Conservation (phyloP, 352 stramenopile species). For the Pythium vanterpoolii region DNA sequence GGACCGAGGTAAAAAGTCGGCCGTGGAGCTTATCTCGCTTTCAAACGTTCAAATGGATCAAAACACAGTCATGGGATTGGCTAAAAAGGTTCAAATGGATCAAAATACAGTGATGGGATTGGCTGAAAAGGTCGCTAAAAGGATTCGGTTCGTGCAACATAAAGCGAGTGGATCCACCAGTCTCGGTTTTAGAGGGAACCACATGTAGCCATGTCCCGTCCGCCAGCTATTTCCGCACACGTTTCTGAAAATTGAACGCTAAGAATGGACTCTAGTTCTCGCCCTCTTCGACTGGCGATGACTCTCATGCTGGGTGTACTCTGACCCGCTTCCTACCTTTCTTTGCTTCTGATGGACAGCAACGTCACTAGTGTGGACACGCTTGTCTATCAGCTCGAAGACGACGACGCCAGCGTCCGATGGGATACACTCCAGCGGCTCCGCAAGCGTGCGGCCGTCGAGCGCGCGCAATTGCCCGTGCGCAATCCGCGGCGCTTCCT, state of each 20-base stretch:
- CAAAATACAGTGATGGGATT: slow-evolving; percentile 5
- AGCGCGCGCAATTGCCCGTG: slow-evolving; percentile 61
- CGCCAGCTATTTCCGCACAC: neutral
- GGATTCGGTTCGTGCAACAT: neutral
- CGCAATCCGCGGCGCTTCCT: slow-evolving; percentile 71
- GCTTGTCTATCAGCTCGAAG: slow-evolving; percentile 77
- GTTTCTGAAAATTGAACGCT: neutral
- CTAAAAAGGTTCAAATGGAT: slow-evolving; percentile 1
- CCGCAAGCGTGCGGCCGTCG: slow-evolving; percentile 59
- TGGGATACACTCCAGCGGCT: slow-evolving; percentile 58
- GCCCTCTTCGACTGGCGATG: neutral
- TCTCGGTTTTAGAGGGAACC: neutral
- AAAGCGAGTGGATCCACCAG: neutral
- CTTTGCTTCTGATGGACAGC: slow-evolving; percentile 16
- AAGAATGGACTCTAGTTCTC: neutral
- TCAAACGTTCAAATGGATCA: slow-evolving; percentile 25
- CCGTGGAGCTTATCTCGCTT: slow-evolving; percentile 14
- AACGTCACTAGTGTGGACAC: slow-evolving; percentile 44
- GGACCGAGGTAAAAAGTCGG: neutral
- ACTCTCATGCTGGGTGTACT: too few relatives aligned
- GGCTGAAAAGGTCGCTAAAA: neutral
- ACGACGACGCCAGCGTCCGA: slow-evolving; percentile 54
- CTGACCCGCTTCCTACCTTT: too few relatives aligned
- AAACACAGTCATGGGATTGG: slow-evolving; percentile 11
- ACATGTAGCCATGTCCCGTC: neutral